Base-by-base conservation (phyloP, 768 basidiomycete species). In the Cubamyces lactineus region DNA sequence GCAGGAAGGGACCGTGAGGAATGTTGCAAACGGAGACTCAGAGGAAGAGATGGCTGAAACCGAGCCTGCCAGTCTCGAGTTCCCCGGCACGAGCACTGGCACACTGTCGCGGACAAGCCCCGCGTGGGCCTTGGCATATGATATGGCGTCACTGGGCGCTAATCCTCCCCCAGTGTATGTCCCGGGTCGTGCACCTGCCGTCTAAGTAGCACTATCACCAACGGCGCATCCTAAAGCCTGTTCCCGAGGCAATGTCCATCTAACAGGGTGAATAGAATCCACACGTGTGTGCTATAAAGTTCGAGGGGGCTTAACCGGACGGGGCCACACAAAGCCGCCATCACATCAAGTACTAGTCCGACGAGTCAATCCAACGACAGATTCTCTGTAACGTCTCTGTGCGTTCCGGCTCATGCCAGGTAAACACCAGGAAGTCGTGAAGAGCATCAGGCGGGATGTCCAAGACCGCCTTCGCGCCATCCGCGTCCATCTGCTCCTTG, bases 401-500 rank as follows among this genome's bases (percentile, higher is more conserved):
- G 53, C 69, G 65, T 58, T 74, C 75, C 5, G 75, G 75, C 59
- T 74, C 72, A n/a, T 69, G 67, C 61, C 57, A 72, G 4, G 52
- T 2, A 2, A 59, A 53, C 6, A 56, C 28, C n/a, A 70, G 6
- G 26, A 64, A 72, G 45, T 69, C 70, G 51, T 75, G 75, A 13
- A 84, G 63, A 2, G 72, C 81, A 70, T 86, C 84, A 19, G 77
- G 74, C 2, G 75, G 79, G 65, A 84, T 84, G 46, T 80, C 72
- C 60, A 79, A 84, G 24, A 71, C 74, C 12, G 85, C 78, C 34
- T 81, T 77, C 13, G 71, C 76, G 48, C 82, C 85, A 58, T 87
- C 85, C 42, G 70, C 72, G 19, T 72, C 70, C 84, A 88, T 84
- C 68, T 75, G 78, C 30, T 79, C 73, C 42, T 72, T 73, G 62